Base-by-base conservation (phyloP, 345 rosid genomes). In the Geranium brycei region DNA sequence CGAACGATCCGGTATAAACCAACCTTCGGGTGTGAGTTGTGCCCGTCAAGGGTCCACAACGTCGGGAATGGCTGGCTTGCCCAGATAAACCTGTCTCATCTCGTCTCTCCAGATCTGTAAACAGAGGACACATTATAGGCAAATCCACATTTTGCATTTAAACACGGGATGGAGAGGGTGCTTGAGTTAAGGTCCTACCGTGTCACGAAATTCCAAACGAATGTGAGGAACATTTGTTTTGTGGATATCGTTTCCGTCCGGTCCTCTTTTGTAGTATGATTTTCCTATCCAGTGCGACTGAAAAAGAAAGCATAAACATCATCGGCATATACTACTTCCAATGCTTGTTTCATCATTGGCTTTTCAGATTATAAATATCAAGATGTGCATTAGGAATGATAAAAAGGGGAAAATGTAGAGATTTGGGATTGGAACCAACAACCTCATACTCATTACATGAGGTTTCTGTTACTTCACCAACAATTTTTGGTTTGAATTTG, bases 241-340 rank as follows among this genome's bases (percentile, higher is more conserved):
- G 62, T 64, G 97, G 75, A 95, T 85, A 71, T 95, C 93, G 64
- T 95, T 95, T 73, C 99, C 99, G 68, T 79, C 87, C 0, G 97
- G 90, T 69, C 96, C 96, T 81, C 96, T 88, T 74, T 83, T 91
- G 81, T 87, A 95, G 85, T 95, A 91, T 71, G 76, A 81, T 60
- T 82, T 82, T 19, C 97, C 97, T 2, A 95, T 91, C 99, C 99
- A 95, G 69, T 95, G 99, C 0, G 97, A 85, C 99, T 95, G 82
- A 57, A 78, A 64, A 60, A 66, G 18, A 61, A 58, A 47, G 11
- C 6, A 38, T 38, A 38, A 5, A 38, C 28, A 38, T 38, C 47
- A 38, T 38, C 1, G 3, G 11, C 11, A 10, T 38, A 10, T 38
- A 38, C 3, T 10, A 38, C 11, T 3, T 38, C 47, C 47, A 38